phyloP scores from a whole-genome alignment of 2,329 filamentous ascomycete species.

The Tympanopsis confertula region DNA sequence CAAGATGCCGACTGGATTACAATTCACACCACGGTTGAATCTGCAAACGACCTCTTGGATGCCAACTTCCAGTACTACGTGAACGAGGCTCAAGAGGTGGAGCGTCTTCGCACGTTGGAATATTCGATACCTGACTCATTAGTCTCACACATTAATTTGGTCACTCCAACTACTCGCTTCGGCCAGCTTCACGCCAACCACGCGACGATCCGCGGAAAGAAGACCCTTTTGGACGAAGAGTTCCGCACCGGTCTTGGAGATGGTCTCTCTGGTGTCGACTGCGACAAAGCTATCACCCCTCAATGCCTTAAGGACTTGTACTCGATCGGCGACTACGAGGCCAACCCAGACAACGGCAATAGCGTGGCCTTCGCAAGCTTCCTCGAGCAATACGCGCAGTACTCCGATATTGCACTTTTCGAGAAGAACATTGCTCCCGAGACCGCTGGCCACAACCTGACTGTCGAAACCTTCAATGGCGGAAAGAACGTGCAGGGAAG shows the following conservation, averaged over 20 bases:
- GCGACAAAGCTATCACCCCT: conserved; percentile 27
- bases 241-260: too few species aligned
- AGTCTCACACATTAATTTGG: background rate
- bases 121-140: background rate
- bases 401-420: conserved; percentile 43
- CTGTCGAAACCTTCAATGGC: conserved; percentile 41
- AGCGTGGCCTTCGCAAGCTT: conserved; percentile 49
- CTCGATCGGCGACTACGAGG: conserved; percentile 30
- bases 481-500: conserved; percentile 37
- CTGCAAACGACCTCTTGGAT: background rate
- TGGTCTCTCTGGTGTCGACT: too few species aligned
- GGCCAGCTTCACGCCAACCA: background rate
- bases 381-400: conserved; percentile 34
- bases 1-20: background rate
- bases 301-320: conserved; percentile 31
- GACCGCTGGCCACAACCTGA: conserved; percentile 40
- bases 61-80: background rate
- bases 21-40: background rate
- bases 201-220: too few species aligned
- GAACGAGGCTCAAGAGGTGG: background rate
- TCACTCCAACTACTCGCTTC: background rate
- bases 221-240: too few species aligned
- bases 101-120: background rate
- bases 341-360: conserved; percentile 46
- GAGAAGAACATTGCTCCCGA: conserved; percentile 38